Percentiles rank a stretch among this genome's conserved stretches.
Conservation (phyloP, 1,284 basidiomycete species). For the Boletus calvinii region DNA sequence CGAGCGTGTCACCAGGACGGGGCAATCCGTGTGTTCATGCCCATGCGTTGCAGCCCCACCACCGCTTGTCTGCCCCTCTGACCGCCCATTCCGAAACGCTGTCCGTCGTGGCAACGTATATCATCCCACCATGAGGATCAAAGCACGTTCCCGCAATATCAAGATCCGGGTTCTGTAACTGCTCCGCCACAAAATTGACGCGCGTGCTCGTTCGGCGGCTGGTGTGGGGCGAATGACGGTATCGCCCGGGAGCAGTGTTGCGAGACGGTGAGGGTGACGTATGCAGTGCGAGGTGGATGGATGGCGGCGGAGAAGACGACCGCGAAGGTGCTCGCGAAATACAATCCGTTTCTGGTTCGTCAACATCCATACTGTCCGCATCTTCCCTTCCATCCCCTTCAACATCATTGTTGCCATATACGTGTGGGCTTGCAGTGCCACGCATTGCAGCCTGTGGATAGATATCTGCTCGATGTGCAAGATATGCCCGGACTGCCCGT, state of each 20-base stretch:
- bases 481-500: conserved; percentile 43
- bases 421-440: conserved; percentile 14
- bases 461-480: conserved; percentile 27
- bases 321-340: conserved; percentile 47
- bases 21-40: conserved; percentile 20
- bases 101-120: conserved; percentile 66
- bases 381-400: conserved; percentile 26
- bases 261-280: conserved; percentile 24
- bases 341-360: conserved; percentile 46
- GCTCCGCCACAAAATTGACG: conserved; percentile 15
- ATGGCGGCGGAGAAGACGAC: conserved; percentile 43
- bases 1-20: not conserved
- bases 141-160: conserved; percentile 76
- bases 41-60: conserved; percentile 49
- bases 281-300: conserved; percentile 28
- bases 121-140: conserved; percentile 61
- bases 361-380: conserved; percentile 39
- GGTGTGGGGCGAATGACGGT: conserved; percentile 20
- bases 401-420: conserved; percentile 23
- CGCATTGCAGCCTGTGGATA: conserved; percentile 23
- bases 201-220: conserved; percentile 21
- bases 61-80: conserved; percentile 57
- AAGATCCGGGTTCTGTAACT: conserved; percentile 39
- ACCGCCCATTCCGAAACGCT: conserved; percentile 68
- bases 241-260: conserved; percentile 17